Conservation (phyloP, 1,284 basidiomycete genomes). For the Cystobasidiaceae sp. region DNA sequence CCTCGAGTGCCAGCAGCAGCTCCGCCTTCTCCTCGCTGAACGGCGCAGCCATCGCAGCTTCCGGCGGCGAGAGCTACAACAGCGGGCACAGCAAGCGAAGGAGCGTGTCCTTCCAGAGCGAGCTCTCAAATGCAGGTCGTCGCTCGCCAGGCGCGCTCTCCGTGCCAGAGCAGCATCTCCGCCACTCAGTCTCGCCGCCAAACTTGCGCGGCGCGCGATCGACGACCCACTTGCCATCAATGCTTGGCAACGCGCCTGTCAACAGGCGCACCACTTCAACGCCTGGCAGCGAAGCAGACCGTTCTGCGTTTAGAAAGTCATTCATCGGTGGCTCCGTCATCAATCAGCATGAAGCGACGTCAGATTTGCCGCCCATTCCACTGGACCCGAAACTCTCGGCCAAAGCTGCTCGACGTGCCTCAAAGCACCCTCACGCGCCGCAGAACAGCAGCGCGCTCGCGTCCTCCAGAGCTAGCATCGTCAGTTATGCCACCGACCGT, state of each 20-base stretch:
- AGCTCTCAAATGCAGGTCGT: not conserved
- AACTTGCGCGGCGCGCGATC: constrained; percentile 6
- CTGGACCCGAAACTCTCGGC: constrained; percentile 27
- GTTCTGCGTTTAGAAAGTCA: constrained; percentile 2
- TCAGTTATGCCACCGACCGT: not conserved
- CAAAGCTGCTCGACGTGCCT: constrained; percentile 1
- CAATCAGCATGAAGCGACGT: not conserved
- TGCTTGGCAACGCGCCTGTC: not conserved
- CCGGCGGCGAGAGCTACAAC: not conserved
- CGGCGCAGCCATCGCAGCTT: constrained; percentile 1
- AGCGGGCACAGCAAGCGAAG: constrained; percentile 8
- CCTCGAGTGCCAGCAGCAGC: not conserved
- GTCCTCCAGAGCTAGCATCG: not conserved
- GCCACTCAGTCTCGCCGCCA: not conserved
- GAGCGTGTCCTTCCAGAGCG: constrained; percentile 27
- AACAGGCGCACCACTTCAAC: constrained; percentile 8
- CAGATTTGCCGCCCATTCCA: constrained; percentile 18
- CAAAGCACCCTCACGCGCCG: not conserved
- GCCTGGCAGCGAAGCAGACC: not conserved
- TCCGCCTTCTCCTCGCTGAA: not conserved
- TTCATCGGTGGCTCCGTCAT: constrained; percentile 10
- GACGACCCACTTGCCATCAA: constrained; percentile 1
- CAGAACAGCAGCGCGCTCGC: not conserved
- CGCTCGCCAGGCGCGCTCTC: not conserved
- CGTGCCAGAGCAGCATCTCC: not conserved